These are phyloP conservation scores for Pleurostoma richardsiae DNA, from an alignment of 2,329 filamentous ascomycete species.

Conservation along the genomic window DNA sequence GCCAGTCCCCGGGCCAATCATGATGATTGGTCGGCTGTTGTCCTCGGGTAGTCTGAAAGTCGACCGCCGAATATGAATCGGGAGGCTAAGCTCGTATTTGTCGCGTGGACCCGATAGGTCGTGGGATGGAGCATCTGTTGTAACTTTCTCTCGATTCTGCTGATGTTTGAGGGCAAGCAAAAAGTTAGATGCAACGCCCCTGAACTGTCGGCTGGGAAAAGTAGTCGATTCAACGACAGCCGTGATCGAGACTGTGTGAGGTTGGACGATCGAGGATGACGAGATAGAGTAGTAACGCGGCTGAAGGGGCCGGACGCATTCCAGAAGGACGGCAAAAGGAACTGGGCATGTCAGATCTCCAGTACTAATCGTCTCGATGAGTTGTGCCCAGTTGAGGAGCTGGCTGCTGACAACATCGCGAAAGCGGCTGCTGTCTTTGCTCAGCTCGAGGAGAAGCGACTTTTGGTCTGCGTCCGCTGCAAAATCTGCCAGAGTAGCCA, in stretches of 20 bases:
- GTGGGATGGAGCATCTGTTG: slow-evolving; percentile 81
- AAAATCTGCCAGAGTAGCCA: slow-evolving; percentile 82
- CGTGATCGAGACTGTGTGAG: slow-evolving; percentile 94
- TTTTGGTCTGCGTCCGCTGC: slow-evolving; percentile 81
- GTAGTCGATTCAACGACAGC: slow-evolving; percentile 84
- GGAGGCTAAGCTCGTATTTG: slow-evolving; percentile 94
- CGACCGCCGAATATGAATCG: slow-evolving; percentile 93
- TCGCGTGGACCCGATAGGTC: slow-evolving; percentile 84
- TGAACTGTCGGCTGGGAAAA: slow-evolving; percentile 74
- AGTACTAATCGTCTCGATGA: slow-evolving; percentile 68
- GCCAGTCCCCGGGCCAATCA: slow-evolving; percentile 94
- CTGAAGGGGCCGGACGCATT: slow-evolving; percentile 90
- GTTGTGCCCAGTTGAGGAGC: slow-evolving; percentile 84
- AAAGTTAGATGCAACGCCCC: slow-evolving; percentile 96
- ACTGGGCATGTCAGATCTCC: slow-evolving; percentile 75
- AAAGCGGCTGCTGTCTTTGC: slow-evolving; percentile 93
- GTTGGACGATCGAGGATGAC: slow-evolving; percentile 89
- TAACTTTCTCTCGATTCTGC: slow-evolving; percentile 83
- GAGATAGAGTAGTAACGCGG: slow-evolving; percentile 99
- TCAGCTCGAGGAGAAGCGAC: slow-evolving; percentile 81
- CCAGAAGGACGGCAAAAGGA: slow-evolving; percentile 91
- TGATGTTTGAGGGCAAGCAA: slow-evolving; percentile 92
- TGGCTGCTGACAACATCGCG: slow-evolving; percentile 75
- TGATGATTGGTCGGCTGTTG: slow-evolving; percentile 87
- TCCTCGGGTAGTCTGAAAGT: slow-evolving; percentile 99